Base-by-base conservation (phyloP, 2,329 filamentous ascomycete genomes). In the Fusarium continuum region DNA sequence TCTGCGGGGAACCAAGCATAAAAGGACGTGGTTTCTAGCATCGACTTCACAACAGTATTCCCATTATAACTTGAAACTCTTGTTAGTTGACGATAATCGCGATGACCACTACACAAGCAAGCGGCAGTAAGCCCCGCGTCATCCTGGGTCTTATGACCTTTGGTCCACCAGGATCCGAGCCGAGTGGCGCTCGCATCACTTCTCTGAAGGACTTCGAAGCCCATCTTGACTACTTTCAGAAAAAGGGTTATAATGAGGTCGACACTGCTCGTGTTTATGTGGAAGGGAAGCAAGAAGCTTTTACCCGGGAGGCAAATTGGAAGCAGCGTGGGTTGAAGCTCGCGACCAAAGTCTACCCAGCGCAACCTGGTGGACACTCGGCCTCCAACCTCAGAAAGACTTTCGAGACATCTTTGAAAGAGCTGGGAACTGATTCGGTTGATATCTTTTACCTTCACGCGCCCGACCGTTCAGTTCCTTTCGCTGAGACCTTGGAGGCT, bases 201-300 rank as follows among this genome's bases (percentile, higher is more conserved):
- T 52, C 35, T 4, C 17, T 61, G 3, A 43, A 50, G 0, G 32
- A 29, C 4, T 58, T 40, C 25, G 47, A 61, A 3, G 8, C 43
- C 11, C n/a, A 19, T 8, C 47, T 50, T 13, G 36, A 50, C 28
- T 43, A 43, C 7, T 1, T 48, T 1, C 50, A 40, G 11, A 41
- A 31, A 0, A 35, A 45, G 3, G 55, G 55, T 91, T 78, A 85
- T 86, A 70, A 89, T 91, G 72, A 48, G 17, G 76, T 93, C 45
- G 91, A 93, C 72, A 93, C 90, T 0, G 90, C 90, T 0, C 82
- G 89, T 13, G 71, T 82, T 49, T 93, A 93, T 63, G 78, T 90
- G 35, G 85, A 78, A 26, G 89, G 89, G 0, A 16, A 34, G 48
- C 81, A 85, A 64, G 89, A 92, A 71, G 90, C 92, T 73, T 86